These are phyloP conservation scores for Chamaecyparis obtusa DNA, from an alignment of 75 land plant genomes.

Conservation along the genomic window DNA sequence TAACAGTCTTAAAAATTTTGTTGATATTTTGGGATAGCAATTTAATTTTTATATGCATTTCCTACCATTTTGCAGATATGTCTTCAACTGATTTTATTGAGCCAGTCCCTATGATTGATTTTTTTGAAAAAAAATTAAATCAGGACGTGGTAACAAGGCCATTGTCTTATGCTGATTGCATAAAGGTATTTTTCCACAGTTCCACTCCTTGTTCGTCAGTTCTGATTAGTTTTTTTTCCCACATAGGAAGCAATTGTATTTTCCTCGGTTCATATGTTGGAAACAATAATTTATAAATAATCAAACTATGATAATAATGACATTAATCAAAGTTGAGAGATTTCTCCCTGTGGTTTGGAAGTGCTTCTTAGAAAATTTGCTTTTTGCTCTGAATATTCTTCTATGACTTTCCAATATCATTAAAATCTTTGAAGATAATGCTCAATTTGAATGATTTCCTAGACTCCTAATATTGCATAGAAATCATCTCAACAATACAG, in stretches of 20 bases:
- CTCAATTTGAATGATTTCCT: not conserved
- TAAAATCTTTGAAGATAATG: not conserved
- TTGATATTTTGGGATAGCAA: not conserved
- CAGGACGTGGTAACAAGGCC: conserved; percentile 58
- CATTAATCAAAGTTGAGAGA: not conserved
- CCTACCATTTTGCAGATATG: conserved; percentile 79
- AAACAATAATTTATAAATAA: not conserved
- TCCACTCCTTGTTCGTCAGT: not conserved
- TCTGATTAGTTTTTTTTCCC: not conserved
- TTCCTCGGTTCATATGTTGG: not conserved
- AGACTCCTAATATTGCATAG: not conserved
- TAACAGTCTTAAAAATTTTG: not conserved
- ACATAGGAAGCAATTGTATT: not conserved
- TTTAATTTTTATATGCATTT: not conserved
- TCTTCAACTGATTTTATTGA: conserved; percentile 88
- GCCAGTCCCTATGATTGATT: conserved; percentile 74
- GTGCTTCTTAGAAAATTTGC: not conserved
- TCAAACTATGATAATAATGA: not conserved
- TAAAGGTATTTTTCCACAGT: conserved; percentile 54
- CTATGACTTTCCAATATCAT: not conserved
- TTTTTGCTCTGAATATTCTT: not conserved
- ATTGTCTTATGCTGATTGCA: conserved; percentile 70
- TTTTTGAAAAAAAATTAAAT: conserved; percentile 59
- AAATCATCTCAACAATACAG: not conserved
- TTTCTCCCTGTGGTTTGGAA: not conserved